Conservation (phyloP, 371 early-diverging fungal genomes). For the Circinella minor region DNA sequence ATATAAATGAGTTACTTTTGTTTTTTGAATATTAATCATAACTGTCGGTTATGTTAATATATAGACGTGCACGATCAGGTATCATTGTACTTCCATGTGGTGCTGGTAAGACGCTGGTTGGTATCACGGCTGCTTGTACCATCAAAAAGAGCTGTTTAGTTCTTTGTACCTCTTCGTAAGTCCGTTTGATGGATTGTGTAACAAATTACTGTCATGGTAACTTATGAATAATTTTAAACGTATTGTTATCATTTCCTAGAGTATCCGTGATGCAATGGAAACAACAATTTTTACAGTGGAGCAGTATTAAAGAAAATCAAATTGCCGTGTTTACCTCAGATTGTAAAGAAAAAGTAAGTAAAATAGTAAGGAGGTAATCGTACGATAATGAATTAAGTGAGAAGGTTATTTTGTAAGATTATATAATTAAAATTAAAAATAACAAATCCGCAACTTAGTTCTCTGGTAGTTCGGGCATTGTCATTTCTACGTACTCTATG, state of each 20-base stretch:
- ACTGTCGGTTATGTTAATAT: not conserved
- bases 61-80: conserved; percentile 95
- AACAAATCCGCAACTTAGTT: conserved; percentile 49
- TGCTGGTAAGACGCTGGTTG: conserved; percentile 99
- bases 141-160: conserved; percentile 97
- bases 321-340: conserved; percentile 98
- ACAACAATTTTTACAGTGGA: conserved; percentile 96
- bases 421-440: not conserved
- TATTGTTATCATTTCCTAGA: conserved; percentile 18
- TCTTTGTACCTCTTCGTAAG: conserved; percentile 91
- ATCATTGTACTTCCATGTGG: conserved; percentile 99
- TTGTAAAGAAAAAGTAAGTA: conserved; percentile 82
- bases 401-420: too few species aligned
- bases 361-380: not conserved
- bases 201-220: not conserved
- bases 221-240: not conserved
- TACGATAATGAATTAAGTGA: not conserved
- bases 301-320: conserved; percentile 89
- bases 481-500: conserved; percentile 99
- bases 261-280: conserved; percentile 99
- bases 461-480: conserved; percentile 86
- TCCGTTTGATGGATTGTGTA: not conserved
- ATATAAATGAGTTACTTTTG: too few species aligned
- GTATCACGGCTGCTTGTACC: conserved; percentile 99
- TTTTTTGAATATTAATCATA: not conserved